These are phyloP conservation scores for Verruconis gallopava DNA, from an alignment of 2,329 filamentous ascomycete genomes.

Conservation along the genomic window DNA sequence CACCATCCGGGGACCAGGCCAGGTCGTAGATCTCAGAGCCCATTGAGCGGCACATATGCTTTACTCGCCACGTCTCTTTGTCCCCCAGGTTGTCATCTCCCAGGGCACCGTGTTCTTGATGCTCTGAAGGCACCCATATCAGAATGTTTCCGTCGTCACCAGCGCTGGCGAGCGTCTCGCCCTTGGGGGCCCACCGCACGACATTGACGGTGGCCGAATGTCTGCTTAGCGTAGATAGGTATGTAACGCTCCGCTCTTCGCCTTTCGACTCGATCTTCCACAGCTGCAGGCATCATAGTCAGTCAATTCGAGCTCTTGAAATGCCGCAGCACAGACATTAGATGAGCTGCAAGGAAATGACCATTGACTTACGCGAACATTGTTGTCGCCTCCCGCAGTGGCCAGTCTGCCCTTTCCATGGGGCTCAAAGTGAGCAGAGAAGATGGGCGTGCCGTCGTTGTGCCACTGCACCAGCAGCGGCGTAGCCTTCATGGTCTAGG, in stretches of 20 bases:
- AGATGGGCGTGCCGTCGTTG: conserved; percentile 91
- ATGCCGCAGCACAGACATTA: too few species aligned
- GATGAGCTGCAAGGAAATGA: too few species aligned
- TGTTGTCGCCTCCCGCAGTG: conserved; percentile 90
- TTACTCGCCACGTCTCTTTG: conserved; percentile 92
- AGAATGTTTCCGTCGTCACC: conserved; percentile 97
- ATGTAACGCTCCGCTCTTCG: conserved; percentile 79
- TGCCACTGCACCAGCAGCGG: conserved; percentile 98
- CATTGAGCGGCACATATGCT: conserved; percentile 93
- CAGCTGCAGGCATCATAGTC: conserved; percentile 41
- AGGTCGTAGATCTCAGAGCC: conserved; percentile 96
- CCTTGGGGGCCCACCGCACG: conserved; percentile 87
- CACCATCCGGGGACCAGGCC: conserved; percentile 94
- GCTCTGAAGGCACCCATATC: conserved; percentile 84
- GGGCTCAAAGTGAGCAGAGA: conserved; percentile 93
- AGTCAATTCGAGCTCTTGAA: too few species aligned
- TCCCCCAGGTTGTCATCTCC: conserved; percentile 81
- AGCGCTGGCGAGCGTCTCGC: conserved; percentile 84
- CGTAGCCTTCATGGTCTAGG: conserved; percentile 98
- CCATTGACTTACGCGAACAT: conserved; percentile 62
- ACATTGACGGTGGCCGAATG: conserved; percentile 98
- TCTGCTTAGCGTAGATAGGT: conserved; percentile 80
- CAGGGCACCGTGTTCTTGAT: conserved; percentile 49
- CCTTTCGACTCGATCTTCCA: conserved; percentile 83
- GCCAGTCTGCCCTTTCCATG: conserved; percentile 82